Evolutionary conservation across 768 basidiomycete species (phyloP).

Genomic region (Russula compacta): DNA sequence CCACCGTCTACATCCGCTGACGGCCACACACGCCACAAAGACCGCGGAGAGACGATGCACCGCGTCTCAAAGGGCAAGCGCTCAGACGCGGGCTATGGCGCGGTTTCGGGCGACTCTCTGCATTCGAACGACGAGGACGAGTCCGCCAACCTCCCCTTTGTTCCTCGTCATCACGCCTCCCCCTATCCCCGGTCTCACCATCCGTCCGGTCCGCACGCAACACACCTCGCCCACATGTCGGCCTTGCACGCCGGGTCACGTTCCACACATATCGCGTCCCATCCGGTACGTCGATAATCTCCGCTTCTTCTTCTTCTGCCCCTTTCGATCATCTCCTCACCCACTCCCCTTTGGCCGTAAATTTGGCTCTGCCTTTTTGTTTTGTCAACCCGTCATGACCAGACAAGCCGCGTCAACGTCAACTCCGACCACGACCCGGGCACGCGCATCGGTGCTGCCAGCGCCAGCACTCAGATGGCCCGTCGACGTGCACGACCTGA

Average conservation of each 20-base stretch:
- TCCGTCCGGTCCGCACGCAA: slow-evolving; percentile 3
- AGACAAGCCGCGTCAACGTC: neutral
- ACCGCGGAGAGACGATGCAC: neutral
- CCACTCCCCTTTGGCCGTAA: neutral
- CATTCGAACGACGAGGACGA: neutral
- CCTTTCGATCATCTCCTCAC: neutral
- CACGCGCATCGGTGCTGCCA: neutral
- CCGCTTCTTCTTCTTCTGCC: neutral
- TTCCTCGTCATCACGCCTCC: slow-evolving; percentile 1
- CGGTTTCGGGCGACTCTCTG: neutral
- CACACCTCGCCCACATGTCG: neutral
- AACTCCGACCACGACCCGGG: neutral
- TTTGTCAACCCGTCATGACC: neutral
- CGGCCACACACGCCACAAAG: neutral
- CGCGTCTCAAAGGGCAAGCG: neutral
- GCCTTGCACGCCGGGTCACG: neutral
- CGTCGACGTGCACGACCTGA: slow-evolving; percentile 4
- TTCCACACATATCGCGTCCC: neutral
- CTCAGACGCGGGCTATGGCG: neutral
- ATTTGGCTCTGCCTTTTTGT: neutral
- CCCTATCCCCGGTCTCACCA: neutral
- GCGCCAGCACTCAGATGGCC: neutral
- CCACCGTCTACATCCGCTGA: neutral
- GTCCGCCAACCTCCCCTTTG: neutral
- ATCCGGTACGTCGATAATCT: slow-evolving; percentile 11